Conservation (phyloP, 495 filamentous ascomycete genomes). For the Lichenothelia convexa region DNA sequence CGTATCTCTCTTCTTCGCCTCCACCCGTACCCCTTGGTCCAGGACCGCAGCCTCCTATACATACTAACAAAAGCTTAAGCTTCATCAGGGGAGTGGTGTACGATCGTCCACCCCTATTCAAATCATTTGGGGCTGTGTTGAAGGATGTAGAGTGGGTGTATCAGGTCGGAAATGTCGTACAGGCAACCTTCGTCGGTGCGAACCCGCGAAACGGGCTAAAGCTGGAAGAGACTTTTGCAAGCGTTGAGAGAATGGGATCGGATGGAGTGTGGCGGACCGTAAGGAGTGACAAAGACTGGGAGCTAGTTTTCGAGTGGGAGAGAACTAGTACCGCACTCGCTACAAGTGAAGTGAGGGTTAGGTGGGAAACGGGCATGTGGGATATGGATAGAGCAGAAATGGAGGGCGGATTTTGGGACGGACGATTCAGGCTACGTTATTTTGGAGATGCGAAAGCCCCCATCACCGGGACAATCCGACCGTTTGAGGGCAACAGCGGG, state of each 20-base stretch:
- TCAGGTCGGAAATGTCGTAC: conserved; percentile 35
- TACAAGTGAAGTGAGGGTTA: conserved; percentile 59
- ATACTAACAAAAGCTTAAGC: conserved; percentile 57
- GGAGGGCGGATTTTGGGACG: too few relatives aligned
- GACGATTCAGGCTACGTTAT: conserved; percentile 66
- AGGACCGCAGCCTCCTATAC: conserved; percentile 60
- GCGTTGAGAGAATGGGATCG: conserved; percentile 48
- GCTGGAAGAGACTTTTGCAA: conserved; percentile 60
- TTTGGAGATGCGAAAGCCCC: conserved; percentile 63
- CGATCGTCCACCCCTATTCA: conserved; percentile 53
- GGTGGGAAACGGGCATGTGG: conserved; percentile 56
- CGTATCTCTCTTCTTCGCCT: conserved; percentile 39
- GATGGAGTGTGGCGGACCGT: conserved; percentile 43
- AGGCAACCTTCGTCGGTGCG: conserved; percentile 61
- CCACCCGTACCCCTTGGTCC: conserved; percentile 21
- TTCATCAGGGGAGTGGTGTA: conserved; percentile 70
- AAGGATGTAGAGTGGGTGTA: conserved; percentile 39
- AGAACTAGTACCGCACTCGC: conserved; percentile 52
- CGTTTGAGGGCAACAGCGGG: conserved; percentile 61
- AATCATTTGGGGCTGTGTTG: conserved; percentile 56
- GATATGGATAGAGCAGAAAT: neutral
- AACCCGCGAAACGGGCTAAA: conserved; percentile 80
- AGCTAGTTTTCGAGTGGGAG: conserved; percentile 62
- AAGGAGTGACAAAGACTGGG: conserved; percentile 63
- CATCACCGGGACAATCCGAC: conserved; percentile 41